phyloP scores from a whole-genome alignment of 164 flowering plant genomes.

The Macadamia integrifolia region DNA sequence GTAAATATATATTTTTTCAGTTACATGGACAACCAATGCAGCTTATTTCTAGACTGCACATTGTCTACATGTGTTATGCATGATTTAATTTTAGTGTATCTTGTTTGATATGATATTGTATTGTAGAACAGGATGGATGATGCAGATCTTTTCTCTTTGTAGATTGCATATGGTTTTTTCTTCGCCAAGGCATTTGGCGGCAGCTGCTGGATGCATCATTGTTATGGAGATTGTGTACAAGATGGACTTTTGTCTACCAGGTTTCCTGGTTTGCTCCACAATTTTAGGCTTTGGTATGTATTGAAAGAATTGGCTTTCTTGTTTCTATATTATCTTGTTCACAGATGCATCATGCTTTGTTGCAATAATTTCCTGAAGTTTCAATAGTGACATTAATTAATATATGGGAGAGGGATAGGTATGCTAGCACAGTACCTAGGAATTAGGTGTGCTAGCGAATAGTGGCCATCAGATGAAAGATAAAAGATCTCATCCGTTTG shows the following conservation, averaged over 20 bases:
- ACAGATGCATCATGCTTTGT: background rate
- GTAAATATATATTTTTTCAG: too few species aligned
- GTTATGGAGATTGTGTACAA: constrained; percentile 75
- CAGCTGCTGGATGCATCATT: constrained; percentile 83
- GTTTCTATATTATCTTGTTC: background rate
- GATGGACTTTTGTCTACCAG: constrained; percentile 84
- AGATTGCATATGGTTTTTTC: constrained; percentile 97
- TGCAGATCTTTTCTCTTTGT: constrained; percentile 17
- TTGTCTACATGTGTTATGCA: too few species aligned
- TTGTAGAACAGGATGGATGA: constrained; percentile 3
- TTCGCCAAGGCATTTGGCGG: constrained; percentile 89
- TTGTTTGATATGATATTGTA: constrained; percentile 1
- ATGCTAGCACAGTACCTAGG: too few species aligned
- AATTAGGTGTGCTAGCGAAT: too few species aligned
- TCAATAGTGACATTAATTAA: too few species aligned
- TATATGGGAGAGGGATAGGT: too few species aligned
- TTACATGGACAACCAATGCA: too few species aligned
- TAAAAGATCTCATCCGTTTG: too few species aligned
- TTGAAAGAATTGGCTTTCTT: constrained; percentile 3
- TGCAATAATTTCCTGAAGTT: too few species aligned
- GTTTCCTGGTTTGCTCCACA: constrained; percentile 66
- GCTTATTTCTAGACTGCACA: too few species aligned
- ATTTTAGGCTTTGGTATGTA: constrained; percentile 79
- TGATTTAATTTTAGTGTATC: too few species aligned
- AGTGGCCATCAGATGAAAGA: too few species aligned